A percentile compares a stretch with the other conserved stretches of the same genome.
Conservation (phyloP, 352 stramenopile species). For the Phytophthora niederhauseri region DNA sequence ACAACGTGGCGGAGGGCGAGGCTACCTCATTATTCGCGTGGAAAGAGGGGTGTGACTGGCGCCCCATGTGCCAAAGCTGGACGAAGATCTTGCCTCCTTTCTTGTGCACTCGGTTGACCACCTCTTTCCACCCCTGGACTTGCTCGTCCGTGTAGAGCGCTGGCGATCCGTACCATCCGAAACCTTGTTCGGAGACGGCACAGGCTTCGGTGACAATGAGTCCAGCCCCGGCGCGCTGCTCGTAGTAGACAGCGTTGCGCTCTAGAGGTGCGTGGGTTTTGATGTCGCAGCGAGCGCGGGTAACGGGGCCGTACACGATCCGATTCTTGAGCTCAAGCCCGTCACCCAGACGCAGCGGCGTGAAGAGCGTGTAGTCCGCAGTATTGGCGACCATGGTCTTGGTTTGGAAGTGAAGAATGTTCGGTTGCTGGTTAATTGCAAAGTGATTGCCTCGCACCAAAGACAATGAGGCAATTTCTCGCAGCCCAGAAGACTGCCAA, state of each 20-base stretch:
- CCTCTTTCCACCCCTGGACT: conserved; percentile 45
- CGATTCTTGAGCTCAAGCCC: conserved; percentile 49
- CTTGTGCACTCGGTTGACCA: conserved; percentile 67
- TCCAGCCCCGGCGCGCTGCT: conserved; percentile 39
- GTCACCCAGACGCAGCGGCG: conserved; percentile 28
- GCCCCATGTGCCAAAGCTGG: conserved; percentile 88
- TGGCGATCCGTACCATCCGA: conserved; percentile 42
- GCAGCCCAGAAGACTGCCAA: too few relatives aligned
- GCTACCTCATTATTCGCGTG: conserved; percentile 58
- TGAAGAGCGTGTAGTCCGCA: conserved; percentile 42
- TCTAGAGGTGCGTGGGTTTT: conserved; percentile 28
- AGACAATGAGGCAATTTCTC: too few relatives aligned
- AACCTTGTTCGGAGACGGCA: conserved; percentile 41
- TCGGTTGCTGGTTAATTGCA: neutral
- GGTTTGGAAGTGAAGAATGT: too few relatives aligned
- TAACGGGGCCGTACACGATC: conserved; percentile 49
- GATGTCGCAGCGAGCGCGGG: conserved; percentile 31
- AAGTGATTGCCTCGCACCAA: neutral
- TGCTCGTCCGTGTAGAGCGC: conserved; percentile 51
- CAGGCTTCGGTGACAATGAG: conserved; percentile 57
- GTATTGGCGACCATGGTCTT: conserved; percentile 22
- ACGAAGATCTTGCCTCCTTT: conserved; percentile 77
- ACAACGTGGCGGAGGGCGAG: conserved; percentile 34
- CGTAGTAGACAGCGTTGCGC: conserved; percentile 47
- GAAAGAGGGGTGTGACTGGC: conserved; percentile 59